Conservation (phyloP, 306 rosid genomes). For the Cucumis sativus region Cucumber_9930_V3 NC_026656.2:2378001-2378500, state of each 20-base stretch:
- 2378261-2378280: constrained; percentile 20
- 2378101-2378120: constrained; percentile 12
- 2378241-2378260: constrained; percentile 27
- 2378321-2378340: neutral
- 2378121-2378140: neutral
- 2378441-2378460: constrained; percentile 2
- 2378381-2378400: constrained; percentile 4
- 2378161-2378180: constrained; percentile 3
- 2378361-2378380: constrained; percentile 11
- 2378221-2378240: constrained; percentile 18
- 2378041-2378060: neutral
- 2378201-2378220: constrained; percentile 13
- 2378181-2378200: constrained; percentile 17
- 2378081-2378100: constrained; percentile 2
- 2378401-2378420: neutral
- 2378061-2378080: constrained; percentile 14
- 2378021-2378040: neutral
- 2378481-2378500: neutral
- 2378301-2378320: neutral
- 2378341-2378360: constrained; percentile 1
- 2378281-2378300: neutral
- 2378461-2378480: constrained; percentile 8
- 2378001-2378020: constrained; percentile 9
- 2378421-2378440: neutral
- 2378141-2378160: constrained; percentile 11